Percentiles rank a stretch among this genome's conserved stretches.
Conservation (phyloP, 2,329 filamentous ascomycete genomes). For the Arachnomyces sp. region DNA sequence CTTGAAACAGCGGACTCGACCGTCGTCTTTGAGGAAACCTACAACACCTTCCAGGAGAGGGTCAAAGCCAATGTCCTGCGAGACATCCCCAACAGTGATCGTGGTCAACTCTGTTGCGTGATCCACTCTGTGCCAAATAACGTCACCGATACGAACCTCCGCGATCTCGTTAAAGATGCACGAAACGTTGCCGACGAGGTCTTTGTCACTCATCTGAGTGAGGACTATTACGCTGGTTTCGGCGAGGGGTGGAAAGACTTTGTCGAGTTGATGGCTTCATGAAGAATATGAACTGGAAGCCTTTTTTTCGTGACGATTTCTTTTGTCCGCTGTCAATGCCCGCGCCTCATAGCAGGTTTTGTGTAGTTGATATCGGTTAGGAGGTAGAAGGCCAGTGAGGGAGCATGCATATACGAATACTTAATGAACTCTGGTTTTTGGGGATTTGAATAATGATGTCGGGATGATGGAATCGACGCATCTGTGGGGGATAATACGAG, state of each 20-base stretch:
- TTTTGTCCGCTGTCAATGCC: too few relatives aligned
- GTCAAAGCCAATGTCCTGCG: constrained; percentile 25
- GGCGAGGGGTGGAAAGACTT: constrained; percentile 31
- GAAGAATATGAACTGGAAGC: background rate
- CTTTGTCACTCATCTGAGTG: constrained; percentile 33
- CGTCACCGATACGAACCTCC: constrained; percentile 23
- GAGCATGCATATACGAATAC: too few relatives aligned
- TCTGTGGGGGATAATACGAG: too few relatives aligned
- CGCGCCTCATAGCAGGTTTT: too few relatives aligned
- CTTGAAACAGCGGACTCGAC: constrained; percentile 37
- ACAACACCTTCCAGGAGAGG: constrained; percentile 30
- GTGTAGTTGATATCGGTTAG: too few relatives aligned
- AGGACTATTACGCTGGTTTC: constrained; percentile 36
- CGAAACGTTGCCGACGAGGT: constrained; percentile 31
- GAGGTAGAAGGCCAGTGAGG: too few relatives aligned
- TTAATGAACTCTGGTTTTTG: too few relatives aligned
- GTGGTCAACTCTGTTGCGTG: constrained; percentile 27
- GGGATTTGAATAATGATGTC: too few relatives aligned
- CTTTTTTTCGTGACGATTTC: background rate
- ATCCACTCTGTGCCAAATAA: constrained; percentile 32
- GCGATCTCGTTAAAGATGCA: constrained; percentile 27
- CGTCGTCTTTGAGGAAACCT: constrained; percentile 40
- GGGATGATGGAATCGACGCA: too few relatives aligned
- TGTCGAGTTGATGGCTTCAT: constrained; percentile 26
- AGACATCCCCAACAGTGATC: constrained; percentile 24